phyloP scores from a whole-genome alignment of 768 basidiomycete species.

The Lactarius indigo region DNA sequence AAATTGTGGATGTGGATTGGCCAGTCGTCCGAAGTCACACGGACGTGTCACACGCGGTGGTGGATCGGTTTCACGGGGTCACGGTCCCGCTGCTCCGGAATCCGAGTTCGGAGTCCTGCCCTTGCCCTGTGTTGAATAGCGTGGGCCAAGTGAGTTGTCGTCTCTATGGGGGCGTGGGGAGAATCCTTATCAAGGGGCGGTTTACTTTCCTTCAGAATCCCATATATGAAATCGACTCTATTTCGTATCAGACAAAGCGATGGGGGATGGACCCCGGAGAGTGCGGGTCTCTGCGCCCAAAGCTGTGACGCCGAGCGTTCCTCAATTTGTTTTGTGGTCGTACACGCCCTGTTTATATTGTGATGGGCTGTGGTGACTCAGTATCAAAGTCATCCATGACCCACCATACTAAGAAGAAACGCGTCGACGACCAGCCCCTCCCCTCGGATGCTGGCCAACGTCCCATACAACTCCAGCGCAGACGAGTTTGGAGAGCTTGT shows the following conservation, averaged over 20 bases:
- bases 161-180: background rate
- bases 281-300: background rate
- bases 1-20: slow-evolving; percentile 2
- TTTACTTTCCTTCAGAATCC: background rate
- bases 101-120: background rate
- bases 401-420: slow-evolving; percentile 75
- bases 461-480: slow-evolving; percentile 72
- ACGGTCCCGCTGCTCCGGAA: background rate
- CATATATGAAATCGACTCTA: background rate
- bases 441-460: slow-evolving; percentile 57
- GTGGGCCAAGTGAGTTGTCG: background rate
- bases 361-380: slow-evolving; percentile 24
- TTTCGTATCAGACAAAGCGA: background rate
- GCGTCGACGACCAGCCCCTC: slow-evolving; percentile 50
- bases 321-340: slow-evolving; percentile 13
- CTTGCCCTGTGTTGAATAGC: background rate
- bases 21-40: slow-evolving; percentile 6
- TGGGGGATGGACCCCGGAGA: slow-evolving; percentile 6
- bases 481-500: slow-evolving; percentile 85
- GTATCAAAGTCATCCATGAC: slow-evolving; percentile 36
- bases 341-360: slow-evolving; percentile 12
- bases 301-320: background rate
- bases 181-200: background rate
- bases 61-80: slow-evolving; percentile 1
- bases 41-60: background rate